Evolutionary conservation across 805 yeast species (phyloP), one percentile per base, ranked within the genome.

Genomic region (Sugiyamaella lignohabitans): DNA sequence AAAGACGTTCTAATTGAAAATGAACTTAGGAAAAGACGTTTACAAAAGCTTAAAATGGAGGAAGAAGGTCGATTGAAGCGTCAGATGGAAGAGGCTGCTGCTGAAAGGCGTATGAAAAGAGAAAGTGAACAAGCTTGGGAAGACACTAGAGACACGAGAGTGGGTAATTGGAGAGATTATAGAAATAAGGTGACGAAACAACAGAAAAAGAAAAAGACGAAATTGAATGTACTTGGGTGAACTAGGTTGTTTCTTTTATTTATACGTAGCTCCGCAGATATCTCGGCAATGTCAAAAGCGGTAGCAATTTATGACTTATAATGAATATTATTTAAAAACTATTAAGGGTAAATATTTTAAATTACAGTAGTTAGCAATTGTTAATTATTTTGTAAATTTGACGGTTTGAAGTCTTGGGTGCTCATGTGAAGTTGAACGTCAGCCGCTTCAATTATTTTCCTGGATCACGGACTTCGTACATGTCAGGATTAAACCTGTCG

Each of bases 111-210:
- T 38, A 61, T 62, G 45, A 60, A 66, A 42, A 49, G 58, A 36
- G 65, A 74, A 40, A 59, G 70, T 54, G 73, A 71, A 34, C 59
- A 66, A 42, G 64, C 68, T 18, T 82, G 88, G 88, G 87, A 81
- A 53, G 76, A 73, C 43, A 71, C 71, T 11, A 52, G 86, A 41
- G 86, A 79, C 38, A 60, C 59, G 8, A 62, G 88, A 32, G 85
- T 82, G 4, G 59, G 63, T 5, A 77, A 69, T 56, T 82, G 88
- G 88, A 62, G 87, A 45, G 59, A 56, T 5, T 82, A 73, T 58
- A 59, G 68, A 11, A 62, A 66, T 30, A 70, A 71, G 47, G 60
- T 66, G 14, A 72, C 67, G 24, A 73, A 72, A 58, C 76, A 74
- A 61, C 73, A 70, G 59, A 69, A 64, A 56, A 75, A 67, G 62